These are phyloP conservation scores for Alternaria atra DNA, from an alignment of 2,329 filamentous ascomycete genomes.

Conservation along the genomic window DNA sequence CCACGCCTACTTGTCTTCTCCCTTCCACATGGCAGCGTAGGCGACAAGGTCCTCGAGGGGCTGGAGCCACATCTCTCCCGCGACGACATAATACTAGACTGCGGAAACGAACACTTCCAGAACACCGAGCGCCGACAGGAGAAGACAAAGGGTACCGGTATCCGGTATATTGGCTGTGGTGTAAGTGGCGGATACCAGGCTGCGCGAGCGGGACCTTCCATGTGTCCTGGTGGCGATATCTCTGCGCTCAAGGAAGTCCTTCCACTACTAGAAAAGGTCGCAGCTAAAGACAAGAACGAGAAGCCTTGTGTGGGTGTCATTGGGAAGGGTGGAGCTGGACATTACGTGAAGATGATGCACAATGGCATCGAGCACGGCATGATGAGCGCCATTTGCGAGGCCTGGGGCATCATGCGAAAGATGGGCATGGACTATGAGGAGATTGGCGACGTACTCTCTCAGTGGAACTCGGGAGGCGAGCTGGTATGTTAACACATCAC, in stretches of 20 bases:
- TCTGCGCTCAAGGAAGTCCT: conserved; percentile 66
- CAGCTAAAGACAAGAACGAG: conserved; percentile 69
- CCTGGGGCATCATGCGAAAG: conserved; percentile 69
- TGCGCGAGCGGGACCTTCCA: conserved; percentile 71
- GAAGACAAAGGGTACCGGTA: conserved; percentile 64
- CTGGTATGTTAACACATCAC: conserved; percentile 51
- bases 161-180: conserved; percentile 73
- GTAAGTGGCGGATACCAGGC: conserved; percentile 76
- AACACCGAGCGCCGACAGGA: conserved; percentile 71
- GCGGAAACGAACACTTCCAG: conserved; percentile 72
- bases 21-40: conserved; percentile 59
- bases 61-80: conserved; percentile 62
- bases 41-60: conserved; percentile 58
- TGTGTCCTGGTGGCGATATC: conserved; percentile 70
- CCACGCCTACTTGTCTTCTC: conserved; percentile 64
- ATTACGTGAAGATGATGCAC: conserved; percentile 80
- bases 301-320: conserved; percentile 68
- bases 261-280: conserved; percentile 68
- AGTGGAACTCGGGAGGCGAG: conserved; percentile 69
- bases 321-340: conserved; percentile 70
- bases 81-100: conserved; percentile 74
- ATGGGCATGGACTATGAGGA: conserved; percentile 68
- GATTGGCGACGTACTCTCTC: conserved; percentile 66
- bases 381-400: conserved; percentile 71
- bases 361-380: conserved; percentile 79